A percentile compares a stretch with the other conserved stretches of the same genome.
phyloP scores from a whole-genome alignment of 139 green algal species.

The Haematococcus sp. region DNA sequence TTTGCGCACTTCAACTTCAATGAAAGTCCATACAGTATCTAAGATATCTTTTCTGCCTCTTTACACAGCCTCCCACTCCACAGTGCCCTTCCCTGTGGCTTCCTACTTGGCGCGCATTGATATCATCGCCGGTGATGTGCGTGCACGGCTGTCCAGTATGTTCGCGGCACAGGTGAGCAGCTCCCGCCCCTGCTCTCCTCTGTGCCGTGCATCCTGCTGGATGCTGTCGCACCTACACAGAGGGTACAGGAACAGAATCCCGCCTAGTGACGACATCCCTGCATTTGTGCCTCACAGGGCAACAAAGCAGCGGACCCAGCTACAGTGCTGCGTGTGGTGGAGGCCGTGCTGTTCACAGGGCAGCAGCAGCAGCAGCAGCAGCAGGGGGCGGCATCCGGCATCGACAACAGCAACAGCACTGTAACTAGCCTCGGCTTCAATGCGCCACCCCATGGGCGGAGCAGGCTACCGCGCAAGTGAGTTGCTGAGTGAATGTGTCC shows the following conservation, averaged over 20 bases:
- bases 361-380: not conserved
- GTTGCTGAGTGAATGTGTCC: not conserved
- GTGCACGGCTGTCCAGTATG: not conserved
- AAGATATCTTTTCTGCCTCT: too few relatives aligned
- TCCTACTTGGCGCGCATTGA: constrained; percentile 33
- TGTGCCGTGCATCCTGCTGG: not conserved
- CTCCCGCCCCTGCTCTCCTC: too few relatives aligned
- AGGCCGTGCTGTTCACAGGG: not conserved
- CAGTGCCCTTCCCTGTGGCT: constrained; percentile 35
- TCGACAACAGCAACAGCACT: not conserved
- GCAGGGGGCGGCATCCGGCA: too few relatives aligned
- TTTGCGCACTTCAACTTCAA: too few relatives aligned
- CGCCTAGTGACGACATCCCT: not conserved
- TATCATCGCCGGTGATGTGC: not conserved
- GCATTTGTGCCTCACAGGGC: not conserved
- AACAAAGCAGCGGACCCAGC: not conserved
- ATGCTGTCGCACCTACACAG: not conserved
- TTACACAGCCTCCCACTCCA: constrained; percentile 31
- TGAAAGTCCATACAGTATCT: too few relatives aligned
- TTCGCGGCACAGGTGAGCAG: too few relatives aligned
- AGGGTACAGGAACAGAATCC: not conserved
- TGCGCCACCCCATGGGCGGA: constrained; percentile 9
- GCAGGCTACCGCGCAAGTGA: constrained; percentile 15
- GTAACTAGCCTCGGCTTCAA: not conserved
- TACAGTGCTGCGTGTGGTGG: not conserved